A percentile compares a stretch with the other conserved stretches of the same genome.
These are phyloP conservation scores for Xerocomellus chrysenteron DNA, from an alignment of 768 basidiomycete genomes.

Conservation along the genomic window DNA sequence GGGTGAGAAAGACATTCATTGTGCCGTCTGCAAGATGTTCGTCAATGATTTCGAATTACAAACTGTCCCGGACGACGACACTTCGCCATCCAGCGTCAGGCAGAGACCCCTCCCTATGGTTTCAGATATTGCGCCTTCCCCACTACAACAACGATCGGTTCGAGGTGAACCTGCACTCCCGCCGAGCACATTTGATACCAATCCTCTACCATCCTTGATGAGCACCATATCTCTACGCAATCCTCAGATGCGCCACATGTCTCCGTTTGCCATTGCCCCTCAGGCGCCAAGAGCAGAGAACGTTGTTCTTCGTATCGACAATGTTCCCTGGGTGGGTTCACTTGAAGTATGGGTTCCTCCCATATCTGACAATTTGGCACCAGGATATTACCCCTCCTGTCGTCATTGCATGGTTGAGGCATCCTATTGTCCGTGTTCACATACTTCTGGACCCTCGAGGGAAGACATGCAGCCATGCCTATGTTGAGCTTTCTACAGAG, in stretches of 20 bases:
- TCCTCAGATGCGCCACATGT: conserved; percentile 16
- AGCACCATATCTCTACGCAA: conserved; percentile 32
- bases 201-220: conserved; percentile 32
- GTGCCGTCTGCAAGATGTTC: conserved; percentile 70
- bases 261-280: conserved; percentile 11
- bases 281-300: conserved; percentile 34
- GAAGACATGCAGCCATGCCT: conserved; percentile 84
- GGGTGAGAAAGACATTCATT: conserved; percentile 86
- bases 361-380: conserved; percentile 6
- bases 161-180: conserved; percentile 28
- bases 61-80: conserved; percentile 27
- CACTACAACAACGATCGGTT: conserved; percentile 25
- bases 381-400: conserved; percentile 84
- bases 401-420: conserved; percentile 66
- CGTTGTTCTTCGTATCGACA: conserved; percentile 79
- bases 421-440: conserved; percentile 63
- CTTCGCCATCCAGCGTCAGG: conserved; percentile 13
- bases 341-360: neutral
- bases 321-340: conserved; percentile 78
- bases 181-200: conserved; percentile 28
- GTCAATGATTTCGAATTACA: conserved; percentile 69
- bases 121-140: conserved; percentile 18
- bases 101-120: conserved; percentile 11
- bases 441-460: conserved; percentile 79
- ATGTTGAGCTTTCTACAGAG: conserved; percentile 66